Conservation (phyloP, 495 filamentous ascomycete species). For the Neurospora sp. region DNA sequence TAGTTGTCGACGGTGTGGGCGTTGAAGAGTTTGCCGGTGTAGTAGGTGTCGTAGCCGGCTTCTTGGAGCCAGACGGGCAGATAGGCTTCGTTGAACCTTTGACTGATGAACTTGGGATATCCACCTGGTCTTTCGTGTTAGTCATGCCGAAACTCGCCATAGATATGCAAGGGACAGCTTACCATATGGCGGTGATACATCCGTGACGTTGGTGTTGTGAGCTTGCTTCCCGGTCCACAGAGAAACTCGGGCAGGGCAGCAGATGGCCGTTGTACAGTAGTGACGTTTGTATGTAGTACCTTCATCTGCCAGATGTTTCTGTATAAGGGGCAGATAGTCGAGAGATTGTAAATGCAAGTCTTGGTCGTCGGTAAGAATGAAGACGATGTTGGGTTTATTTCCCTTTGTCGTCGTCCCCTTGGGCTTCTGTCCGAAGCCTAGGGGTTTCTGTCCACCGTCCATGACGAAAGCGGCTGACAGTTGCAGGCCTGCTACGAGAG, state of each 20-base stretch:
- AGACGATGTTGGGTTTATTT: conserved; percentile 46
- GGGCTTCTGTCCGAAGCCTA: conserved; percentile 4
- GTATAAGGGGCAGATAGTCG: conserved; percentile 45
- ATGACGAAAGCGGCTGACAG: conserved; percentile 4
- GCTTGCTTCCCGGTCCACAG: conserved; percentile 57
- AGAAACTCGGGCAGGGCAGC: conserved; percentile 54
- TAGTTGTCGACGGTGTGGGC: conserved; percentile 50
- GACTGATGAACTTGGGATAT: conserved; percentile 58
- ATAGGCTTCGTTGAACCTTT: conserved; percentile 57
- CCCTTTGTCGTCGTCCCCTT: not conserved
- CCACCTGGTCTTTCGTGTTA: conserved; percentile 36
- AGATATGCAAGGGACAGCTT: not conserved
- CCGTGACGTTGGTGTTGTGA: conserved; percentile 70
- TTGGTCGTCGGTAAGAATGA: conserved; percentile 59
- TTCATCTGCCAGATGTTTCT: conserved; percentile 40
- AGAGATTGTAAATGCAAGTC: conserved; percentile 51
- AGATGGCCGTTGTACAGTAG: conserved; percentile 53
- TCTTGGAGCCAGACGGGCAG: conserved; percentile 61
- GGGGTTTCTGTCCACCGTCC: not conserved
- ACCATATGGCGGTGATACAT: conserved; percentile 55
- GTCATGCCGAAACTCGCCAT: not conserved
- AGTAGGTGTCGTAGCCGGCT: conserved; percentile 63
- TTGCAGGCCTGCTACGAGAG: conserved; percentile 11
- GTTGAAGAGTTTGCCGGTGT: conserved; percentile 67
- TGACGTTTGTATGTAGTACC: conserved; percentile 49